Base-by-base conservation (phyloP, 345 rosid species). In the Eucalyptus shirleyi region DNA sequence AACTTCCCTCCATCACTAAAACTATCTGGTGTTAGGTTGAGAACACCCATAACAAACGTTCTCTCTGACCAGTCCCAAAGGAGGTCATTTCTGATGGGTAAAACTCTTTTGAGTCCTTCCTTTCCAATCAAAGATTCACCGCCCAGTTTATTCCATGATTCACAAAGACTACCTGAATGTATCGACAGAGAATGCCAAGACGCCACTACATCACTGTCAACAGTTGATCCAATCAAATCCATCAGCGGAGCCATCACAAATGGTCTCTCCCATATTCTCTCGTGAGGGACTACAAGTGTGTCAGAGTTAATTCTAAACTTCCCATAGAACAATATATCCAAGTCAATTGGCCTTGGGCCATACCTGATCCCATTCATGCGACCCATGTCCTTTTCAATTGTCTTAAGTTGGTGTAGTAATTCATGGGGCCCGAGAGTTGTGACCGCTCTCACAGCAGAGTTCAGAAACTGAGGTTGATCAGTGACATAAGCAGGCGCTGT, bases 11-110 rank as follows among this genome's bases (percentile, higher is more conserved):
- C 99, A 85, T 98, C 98, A 60, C 99, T 96, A 56, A 98, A 98
- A 93, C 99, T 98, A 89, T 98, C 99, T 9, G 98, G 99, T 13
- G 99, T 98, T 88, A 97, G 91, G 94, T 97, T 98, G 91, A 98
- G 96, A 85, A 98, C 90, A 77, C 99, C 99, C 99, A 96, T 97
- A 51, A 96, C 94, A 89, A 94, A 92, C 87, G 97, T 95, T 88
- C 89, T 95, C 89, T 90, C 89, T 2, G 97, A 92, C 95, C 98
- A 97, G 87, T 98, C 96, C 99, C 97, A 97, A n/a, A 98, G 88
- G 42, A 98, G 88, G 45, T 34, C 85, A 87, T 96, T 91, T 90
- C 97, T 95, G 88, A 94, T 87, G 2, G 98, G 99, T 49, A 98
- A 90, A 88, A 97, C 99, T 90, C 99, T 95, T 89, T 91, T 95